phyloP scores from a whole-genome alignment of 139 green algal species.

The Chlamydomonas applanata region DNA sequence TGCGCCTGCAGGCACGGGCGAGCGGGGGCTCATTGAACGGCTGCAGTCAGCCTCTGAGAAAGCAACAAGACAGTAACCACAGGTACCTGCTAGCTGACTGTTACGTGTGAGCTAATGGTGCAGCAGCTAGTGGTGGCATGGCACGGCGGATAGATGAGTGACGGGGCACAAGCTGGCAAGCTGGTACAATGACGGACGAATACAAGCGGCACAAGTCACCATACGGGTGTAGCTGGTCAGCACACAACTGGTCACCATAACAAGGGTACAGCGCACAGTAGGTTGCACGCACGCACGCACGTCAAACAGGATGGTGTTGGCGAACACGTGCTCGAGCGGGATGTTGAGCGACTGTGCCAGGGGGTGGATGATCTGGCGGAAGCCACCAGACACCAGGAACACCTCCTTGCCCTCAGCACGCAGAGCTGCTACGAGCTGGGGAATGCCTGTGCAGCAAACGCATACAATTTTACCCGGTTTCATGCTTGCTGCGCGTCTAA shows the following conservation, averaged over 20 bases:
- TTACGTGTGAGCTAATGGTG: too few relatives aligned
- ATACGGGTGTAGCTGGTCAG: too few relatives aligned
- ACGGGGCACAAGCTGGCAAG: background rate
- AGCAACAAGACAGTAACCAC: too few relatives aligned
- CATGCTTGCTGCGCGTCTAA: too few relatives aligned
- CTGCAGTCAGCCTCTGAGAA: too few relatives aligned
- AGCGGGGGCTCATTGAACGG: too few relatives aligned
- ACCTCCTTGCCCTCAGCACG: slow-evolving; percentile 66
- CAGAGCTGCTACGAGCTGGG: slow-evolving; percentile 78
- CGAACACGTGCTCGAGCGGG: slow-evolving; percentile 81
- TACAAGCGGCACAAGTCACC: background rate
- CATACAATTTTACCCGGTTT: too few relatives aligned
- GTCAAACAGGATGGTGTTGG: slow-evolving; percentile 91
- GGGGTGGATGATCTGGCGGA: slow-evolving; percentile 90
- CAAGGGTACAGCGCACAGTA: background rate
- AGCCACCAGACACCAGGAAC: slow-evolving; percentile 96
- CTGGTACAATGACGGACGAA: background rate
- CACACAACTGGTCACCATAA: background rate
- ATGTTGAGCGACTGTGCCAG: slow-evolving; percentile 88
- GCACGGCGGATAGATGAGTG: too few relatives aligned
- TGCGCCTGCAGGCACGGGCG: slow-evolving; percentile 50
- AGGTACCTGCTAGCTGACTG: too few relatives aligned
- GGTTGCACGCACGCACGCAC: slow-evolving; percentile 30
- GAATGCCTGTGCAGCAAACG: slow-evolving; percentile 88
- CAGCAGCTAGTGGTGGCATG: too few relatives aligned